Evolutionary conservation across 2,329 filamentous ascomycete species (phyloP).

Genomic region (Cordyceps tenuipes): DNA sequence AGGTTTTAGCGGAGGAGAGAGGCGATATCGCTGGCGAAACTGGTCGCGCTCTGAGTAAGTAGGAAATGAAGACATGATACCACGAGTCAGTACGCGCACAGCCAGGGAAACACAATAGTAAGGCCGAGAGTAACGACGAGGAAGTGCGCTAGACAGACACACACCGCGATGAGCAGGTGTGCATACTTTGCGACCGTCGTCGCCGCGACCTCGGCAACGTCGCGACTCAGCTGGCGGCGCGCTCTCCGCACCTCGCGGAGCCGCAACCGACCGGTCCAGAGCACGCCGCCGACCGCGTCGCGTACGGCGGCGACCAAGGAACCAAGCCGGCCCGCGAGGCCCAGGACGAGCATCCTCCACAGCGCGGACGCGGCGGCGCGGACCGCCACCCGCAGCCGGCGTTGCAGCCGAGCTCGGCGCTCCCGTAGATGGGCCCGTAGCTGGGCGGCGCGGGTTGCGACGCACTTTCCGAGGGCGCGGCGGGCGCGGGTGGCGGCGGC

Average conservation of each 20-base stretch:
- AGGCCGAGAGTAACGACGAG: constrained; percentile 5
- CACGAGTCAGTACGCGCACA: not conserved
- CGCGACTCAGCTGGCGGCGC: not conserved
- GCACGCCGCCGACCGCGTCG: not conserved
- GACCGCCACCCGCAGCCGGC: no score
- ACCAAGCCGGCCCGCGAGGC: not conserved
- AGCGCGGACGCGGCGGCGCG: no score
- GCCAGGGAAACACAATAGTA: not conserved
- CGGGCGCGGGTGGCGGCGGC: no score
- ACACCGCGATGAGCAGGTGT: not conserved
- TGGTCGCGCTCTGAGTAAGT: not conserved
- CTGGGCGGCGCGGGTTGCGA: no score
- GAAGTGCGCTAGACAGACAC: not conserved
- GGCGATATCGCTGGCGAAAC: not conserved
- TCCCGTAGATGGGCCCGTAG: no score
- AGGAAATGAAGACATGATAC: constrained; percentile 1
- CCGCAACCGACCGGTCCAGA: not conserved
- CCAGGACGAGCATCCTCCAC: no score
- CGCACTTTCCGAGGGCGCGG: no score
- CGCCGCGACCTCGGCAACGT: no score
- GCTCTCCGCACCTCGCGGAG: not conserved
- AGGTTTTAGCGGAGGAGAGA: not conserved
- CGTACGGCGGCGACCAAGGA: not conserved
- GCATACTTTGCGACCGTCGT: no score
- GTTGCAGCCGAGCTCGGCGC: no score